Evolutionary conservation across 306 rosid species (phyloP).

Genomic region (Spatholobus suberectus): DNA sequence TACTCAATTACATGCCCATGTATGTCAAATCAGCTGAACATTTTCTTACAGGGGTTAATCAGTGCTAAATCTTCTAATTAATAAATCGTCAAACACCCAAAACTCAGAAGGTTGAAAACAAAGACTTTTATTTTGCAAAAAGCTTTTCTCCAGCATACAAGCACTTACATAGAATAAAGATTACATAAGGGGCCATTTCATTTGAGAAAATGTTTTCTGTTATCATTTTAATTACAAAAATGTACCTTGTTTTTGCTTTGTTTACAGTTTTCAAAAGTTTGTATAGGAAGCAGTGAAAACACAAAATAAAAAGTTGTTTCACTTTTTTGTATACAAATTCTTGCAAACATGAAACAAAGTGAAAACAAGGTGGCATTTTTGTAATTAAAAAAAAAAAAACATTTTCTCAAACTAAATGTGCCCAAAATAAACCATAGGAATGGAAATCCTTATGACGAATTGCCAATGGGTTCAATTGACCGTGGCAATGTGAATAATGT

Average conservation of each 20-base stretch:
- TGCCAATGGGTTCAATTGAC: background rate
- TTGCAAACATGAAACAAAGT: no score
- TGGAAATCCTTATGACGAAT: background rate
- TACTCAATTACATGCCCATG: slow-evolving; percentile 1
- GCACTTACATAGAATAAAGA: background rate
- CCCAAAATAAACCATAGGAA: background rate
- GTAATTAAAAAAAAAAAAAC: no score
- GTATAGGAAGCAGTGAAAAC: no score
- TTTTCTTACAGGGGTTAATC: background rate
- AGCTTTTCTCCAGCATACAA: background rate
- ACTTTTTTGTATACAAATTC: no score
- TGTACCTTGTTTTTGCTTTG: background rate
- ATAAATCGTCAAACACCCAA: background rate
- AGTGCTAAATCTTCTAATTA: slow-evolving; percentile 11
- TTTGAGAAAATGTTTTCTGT: background rate
- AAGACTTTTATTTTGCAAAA: background rate
- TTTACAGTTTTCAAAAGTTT: no score
- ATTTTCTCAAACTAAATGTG: no score
- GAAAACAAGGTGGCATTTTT: no score
- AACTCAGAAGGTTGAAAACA: background rate
- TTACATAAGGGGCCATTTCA: background rate
- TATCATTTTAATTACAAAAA: background rate
- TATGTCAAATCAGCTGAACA: slow-evolving; percentile 14
- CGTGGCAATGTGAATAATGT: background rate
- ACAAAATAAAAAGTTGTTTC: no score